Base-by-base conservation (phyloP, 2,329 filamentous ascomycete species). In the Talaromyces pinophilus region DNA sequence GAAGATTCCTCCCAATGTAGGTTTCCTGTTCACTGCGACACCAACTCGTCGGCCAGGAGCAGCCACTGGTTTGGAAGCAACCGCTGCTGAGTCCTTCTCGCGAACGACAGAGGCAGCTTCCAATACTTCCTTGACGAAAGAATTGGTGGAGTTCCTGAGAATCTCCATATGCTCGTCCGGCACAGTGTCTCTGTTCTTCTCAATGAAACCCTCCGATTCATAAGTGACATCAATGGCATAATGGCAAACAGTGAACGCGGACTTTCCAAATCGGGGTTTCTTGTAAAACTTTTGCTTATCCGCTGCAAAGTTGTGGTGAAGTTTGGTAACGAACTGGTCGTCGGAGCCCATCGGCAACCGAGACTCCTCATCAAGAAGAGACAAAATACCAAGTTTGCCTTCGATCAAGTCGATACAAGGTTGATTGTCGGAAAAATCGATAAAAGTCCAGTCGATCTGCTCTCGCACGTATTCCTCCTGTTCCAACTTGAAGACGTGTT, bases 361-460 rank as follows among this genome's bases (percentile, higher is more conserved):
- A 19, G 94, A 98, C 79, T 99, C 95, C 82, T 99, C 96, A 73
- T 99, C 95, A 46, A 99, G 84, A 33, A 99, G 84, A 22, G 94
- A 92, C 69, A 99, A 81, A 62, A 99, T 91, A 79, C 95, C 95
- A 72, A 99, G 87, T 79, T 96, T 98, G 71, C 93, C 94, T 82
- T 99, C 95, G 71, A 99, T 99, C 63, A 99, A 82, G 78, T 99
- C 95, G 73, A 99, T 99, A 82, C 95, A 99, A 19, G 95, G 95
- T 81, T 99, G 95, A 74, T 99, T 99, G 80, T 99, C 95, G 5
- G 94, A 96, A 80, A 99, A 99, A 77, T 99, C 95, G 77, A 99
- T 99, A 77, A 99, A 99, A 10, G 92, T 97, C 95, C 95, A 99
- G 81, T 98, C 93, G 71, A 99, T 99, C 81, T 98, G 85, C 81